Percentiles rank a stretch among this genome's conserved stretches.
phyloP scores from a whole-genome alignment of 345 rosid species.

The Eucalyptus microcorys region DNA sequence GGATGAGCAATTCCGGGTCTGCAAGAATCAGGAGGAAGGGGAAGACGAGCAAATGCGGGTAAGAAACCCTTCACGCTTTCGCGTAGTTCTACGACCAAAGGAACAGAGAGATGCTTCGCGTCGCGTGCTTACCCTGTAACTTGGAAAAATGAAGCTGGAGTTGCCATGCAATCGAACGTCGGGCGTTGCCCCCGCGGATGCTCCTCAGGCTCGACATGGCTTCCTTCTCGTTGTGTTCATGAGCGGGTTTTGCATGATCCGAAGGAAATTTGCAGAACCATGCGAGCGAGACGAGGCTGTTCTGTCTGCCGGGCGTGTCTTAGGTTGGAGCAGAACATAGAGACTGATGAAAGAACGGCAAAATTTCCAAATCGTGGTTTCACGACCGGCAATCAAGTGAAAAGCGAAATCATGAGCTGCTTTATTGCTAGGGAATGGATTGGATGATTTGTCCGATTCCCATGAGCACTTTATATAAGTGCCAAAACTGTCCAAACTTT shows the following conservation, averaged over 20 bases:
- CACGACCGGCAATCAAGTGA: not conserved
- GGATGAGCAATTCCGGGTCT: slow-evolving; percentile 24
- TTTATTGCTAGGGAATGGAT: not conserved
- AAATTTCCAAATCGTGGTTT: not conserved
- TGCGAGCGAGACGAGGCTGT: not conserved
- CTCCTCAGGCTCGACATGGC: not conserved
- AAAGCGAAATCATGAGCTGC: not conserved
- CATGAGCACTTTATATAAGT: no score
- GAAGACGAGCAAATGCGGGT: not conserved
- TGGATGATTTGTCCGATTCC: no score
- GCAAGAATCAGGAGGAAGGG: not conserved
- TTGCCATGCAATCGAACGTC: not conserved
- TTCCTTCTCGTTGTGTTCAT: not conserved
- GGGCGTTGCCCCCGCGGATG: not conserved
- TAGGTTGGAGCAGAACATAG: not conserved
- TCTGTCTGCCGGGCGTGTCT: not conserved
- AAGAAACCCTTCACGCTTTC: not conserved
- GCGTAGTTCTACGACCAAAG: not conserved
- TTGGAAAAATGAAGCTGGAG: not conserved
- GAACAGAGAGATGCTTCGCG: not conserved
- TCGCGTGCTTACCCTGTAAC: not conserved
- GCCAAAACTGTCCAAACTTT: no score
- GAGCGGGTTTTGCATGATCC: not conserved
- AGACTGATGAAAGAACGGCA: not conserved
- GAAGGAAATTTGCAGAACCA: not conserved